Evolutionary conservation across 2,329 filamentous ascomycete genomes (phyloP).

Genomic region (Rhytidhysteron rufulum): DNA sequence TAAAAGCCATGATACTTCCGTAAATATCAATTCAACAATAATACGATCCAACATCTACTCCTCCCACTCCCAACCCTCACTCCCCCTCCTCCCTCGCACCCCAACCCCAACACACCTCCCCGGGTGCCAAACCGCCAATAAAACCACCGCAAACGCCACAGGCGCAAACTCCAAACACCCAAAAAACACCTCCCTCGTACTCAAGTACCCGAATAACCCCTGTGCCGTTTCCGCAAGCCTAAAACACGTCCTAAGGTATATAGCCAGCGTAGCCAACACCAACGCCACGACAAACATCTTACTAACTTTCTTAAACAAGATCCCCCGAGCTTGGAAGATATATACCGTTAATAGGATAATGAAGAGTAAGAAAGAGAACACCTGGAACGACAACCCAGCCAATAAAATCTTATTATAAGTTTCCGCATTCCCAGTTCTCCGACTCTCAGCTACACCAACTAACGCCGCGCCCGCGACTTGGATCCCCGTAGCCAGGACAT

Average conservation of each 20-base stretch:
- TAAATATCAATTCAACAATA: too few relatives aligned
- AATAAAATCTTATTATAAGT: conserved; percentile 54
- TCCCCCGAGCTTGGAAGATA: conserved; percentile 34
- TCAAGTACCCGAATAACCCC: conserved; percentile 45
- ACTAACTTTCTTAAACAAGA: conserved; percentile 25
- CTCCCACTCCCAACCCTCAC: too few relatives aligned
- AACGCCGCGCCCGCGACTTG: conserved; percentile 54
- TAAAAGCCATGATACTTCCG: too few relatives aligned
- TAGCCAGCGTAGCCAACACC: conserved; percentile 43
- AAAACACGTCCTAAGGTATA: conserved; percentile 54
- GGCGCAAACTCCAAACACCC: conserved; percentile 53
- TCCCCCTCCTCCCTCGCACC: too few relatives aligned
- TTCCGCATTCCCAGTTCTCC: conserved; percentile 48
- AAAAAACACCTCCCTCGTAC: conserved; percentile 52
- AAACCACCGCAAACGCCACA: conserved; percentile 47
- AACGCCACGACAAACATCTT: conserved; percentile 43
- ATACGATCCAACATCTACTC: too few relatives aligned
- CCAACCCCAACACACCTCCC: conserved; percentile 39
- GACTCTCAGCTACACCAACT: conserved; percentile 49
- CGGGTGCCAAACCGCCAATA: conserved; percentile 46
- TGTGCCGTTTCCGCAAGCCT: conserved; percentile 53
- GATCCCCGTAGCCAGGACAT: conserved; percentile 51
- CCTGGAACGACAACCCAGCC: conserved; percentile 53
- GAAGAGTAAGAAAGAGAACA: conserved; percentile 50
- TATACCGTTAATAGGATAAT: conserved; percentile 44